Evolutionary conservation across 345 rosid genomes (phyloP).

Genomic region (Populus pruinosa): DNA sequence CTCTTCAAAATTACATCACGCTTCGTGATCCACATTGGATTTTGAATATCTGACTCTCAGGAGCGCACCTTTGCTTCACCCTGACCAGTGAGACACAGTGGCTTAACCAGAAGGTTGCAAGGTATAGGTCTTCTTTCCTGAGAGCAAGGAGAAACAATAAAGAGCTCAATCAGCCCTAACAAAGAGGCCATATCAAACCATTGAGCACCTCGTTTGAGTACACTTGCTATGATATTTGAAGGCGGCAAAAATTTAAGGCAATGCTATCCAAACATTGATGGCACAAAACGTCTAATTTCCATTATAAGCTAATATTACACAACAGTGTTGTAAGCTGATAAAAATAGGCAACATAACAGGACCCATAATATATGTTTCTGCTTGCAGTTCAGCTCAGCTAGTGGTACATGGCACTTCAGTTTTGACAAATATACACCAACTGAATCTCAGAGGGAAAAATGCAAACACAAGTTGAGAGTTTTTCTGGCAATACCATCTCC

Average conservation of each 20-base stretch:
- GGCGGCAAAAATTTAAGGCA: background rate
- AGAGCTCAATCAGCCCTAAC: background rate
- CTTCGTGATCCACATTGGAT: background rate
- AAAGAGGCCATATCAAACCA: background rate
- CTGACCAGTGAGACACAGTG: background rate
- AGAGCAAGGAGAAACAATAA: background rate
- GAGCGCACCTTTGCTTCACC: background rate
- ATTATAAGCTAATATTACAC: background rate
- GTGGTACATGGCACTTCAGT: background rate
- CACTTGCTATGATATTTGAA: background rate
- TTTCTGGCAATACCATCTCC: background rate
- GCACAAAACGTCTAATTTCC: background rate
- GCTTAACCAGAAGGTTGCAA: background rate
- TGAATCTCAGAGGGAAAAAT: background rate
- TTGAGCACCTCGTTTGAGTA: background rate
- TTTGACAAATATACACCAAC: background rate
- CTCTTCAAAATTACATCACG: too few species aligned
- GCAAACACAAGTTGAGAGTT: slow-evolving; percentile 19
- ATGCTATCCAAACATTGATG: background rate
- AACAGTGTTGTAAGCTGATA: background rate
- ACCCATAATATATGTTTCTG: background rate
- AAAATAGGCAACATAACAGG: background rate
- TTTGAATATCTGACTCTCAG: background rate
- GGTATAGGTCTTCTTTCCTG: background rate
- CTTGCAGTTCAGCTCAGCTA: slow-evolving; percentile 1